Percentiles rank a stretch among this genome's conserved stretches.
Conservation (phyloP, 73 alveolate species). For the Paramecium caudatum region DNA sequence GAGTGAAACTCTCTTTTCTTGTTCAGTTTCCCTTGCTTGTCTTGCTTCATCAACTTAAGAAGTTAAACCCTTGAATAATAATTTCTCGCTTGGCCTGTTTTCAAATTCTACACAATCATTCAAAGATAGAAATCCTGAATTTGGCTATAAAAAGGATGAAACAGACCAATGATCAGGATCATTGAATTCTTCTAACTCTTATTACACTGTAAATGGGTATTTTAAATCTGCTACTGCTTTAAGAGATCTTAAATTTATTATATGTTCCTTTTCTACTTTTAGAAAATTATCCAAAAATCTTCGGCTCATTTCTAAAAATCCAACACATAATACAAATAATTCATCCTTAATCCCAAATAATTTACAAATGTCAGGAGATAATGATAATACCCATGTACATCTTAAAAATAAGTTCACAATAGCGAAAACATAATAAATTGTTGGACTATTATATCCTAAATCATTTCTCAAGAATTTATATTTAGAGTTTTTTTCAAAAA, state of each 20-base stretch:
- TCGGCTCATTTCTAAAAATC: constrained; percentile 62
- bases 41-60: not conserved
- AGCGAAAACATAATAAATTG: constrained; percentile 43
- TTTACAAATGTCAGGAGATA: constrained; percentile 43
- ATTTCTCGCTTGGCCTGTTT: not conserved
- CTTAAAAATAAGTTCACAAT: constrained; percentile 25
- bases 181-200: constrained; percentile 14
- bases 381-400: constrained; percentile 41
- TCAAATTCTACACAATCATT: constrained; percentile 34
- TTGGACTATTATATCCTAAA: constrained; percentile 60
- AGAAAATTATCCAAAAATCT: constrained; percentile 46
- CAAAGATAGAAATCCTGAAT: constrained; percentile 8
- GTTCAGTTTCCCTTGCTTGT: not conserved
- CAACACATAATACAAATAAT: constrained; percentile 34
- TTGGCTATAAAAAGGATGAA: not conserved
- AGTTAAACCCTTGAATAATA: not conserved
- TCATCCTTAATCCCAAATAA: constrained; percentile 46
- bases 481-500: constrained; percentile 19
- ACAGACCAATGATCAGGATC: constrained; percentile 37
- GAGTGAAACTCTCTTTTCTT: not conserved
- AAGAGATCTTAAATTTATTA: constrained; percentile 31
- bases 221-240: not conserved
- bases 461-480: constrained; percentile 48
- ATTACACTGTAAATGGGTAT: constrained; percentile 29
- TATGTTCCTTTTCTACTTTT: constrained; percentile 64